phyloP scores from a whole-genome alignment of 306 rosid species.

The Malus orientalis region DNA sequence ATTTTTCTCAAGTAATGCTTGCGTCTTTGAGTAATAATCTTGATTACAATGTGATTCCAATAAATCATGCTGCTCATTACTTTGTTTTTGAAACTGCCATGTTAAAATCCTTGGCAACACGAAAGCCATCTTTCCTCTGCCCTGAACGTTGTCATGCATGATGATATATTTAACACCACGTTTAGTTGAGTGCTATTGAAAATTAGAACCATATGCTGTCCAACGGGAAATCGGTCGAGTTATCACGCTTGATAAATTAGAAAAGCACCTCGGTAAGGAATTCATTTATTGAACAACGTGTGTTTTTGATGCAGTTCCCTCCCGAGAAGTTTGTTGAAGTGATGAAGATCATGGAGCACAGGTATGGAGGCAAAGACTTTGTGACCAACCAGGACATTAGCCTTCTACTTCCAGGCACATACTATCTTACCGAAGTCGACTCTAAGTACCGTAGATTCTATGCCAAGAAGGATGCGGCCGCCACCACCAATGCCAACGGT shows the following conservation, averaged over 20 bases:
- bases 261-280: background rate
- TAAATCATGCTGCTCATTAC: background rate
- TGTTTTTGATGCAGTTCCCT: slow-evolving; percentile 41
- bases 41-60: background rate
- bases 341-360: slow-evolving; percentile 89
- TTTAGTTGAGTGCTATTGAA: background rate
- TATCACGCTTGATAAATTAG: background rate
- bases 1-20: background rate
- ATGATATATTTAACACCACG: background rate
- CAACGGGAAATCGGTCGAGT: background rate
- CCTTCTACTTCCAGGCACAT: slow-evolving; percentile 75
- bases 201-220: background rate
- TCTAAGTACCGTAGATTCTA: slow-evolving; percentile 85
- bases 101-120: background rate
- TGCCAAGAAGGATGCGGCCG: slow-evolving; percentile 30
- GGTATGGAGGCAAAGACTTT: slow-evolving; percentile 89
- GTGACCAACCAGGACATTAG: slow-evolving; percentile 79
- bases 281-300: slow-evolving; percentile 15
- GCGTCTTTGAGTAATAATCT: background rate
- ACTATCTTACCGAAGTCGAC: slow-evolving; percentile 95
- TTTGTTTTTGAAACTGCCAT: background rate
- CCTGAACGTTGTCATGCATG: background rate
- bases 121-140: background rate
- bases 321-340: slow-evolving; percentile 78
- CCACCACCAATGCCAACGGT: slow-evolving; percentile 26